A percentile compares a stretch with the other conserved stretches of the same genome.
phyloP scores from a whole-genome alignment of 768 basidiomycete species.

The Postia placenta region DNA sequence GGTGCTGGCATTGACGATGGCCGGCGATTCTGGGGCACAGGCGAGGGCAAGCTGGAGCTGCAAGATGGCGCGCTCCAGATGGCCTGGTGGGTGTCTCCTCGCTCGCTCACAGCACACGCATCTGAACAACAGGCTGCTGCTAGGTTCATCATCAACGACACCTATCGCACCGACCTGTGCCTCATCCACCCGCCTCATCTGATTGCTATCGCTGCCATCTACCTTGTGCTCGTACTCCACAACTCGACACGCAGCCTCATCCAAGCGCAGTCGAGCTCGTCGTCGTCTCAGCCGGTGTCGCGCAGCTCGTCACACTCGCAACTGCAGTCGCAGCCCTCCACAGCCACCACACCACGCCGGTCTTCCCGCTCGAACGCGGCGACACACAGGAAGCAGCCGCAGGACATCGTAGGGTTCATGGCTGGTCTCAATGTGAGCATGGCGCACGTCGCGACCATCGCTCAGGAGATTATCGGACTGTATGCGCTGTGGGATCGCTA shows the following conservation, averaged over 20 bases:
- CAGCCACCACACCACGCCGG: constrained; percentile 35
- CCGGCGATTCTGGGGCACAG: constrained; percentile 72
- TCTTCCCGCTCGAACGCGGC: constrained; percentile 45
- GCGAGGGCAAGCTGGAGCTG: constrained; percentile 72
- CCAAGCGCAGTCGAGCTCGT: constrained; percentile 30
- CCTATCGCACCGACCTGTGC: constrained; percentile 88
- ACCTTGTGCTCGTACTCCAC: constrained; percentile 79
- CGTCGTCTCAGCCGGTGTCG: constrained; percentile 10
- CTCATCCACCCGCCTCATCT: constrained; percentile 94
- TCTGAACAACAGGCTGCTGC: neutral
- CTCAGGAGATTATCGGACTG: constrained; percentile 85
- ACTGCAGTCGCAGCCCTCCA: constrained; percentile 5
- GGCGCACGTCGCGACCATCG: constrained; percentile 72
- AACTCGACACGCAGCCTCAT: constrained; percentile 44
- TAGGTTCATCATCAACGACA: constrained; percentile 97
- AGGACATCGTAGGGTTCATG: constrained; percentile 78
- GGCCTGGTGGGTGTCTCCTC: constrained; percentile 64
- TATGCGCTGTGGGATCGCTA: constrained; percentile 89
- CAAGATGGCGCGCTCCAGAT: constrained; percentile 76
- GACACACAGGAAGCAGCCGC: constrained; percentile 34
- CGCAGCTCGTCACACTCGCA: constrained; percentile 8
- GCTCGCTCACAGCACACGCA: neutral
- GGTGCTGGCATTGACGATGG: constrained; percentile 52
- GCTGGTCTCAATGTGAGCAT: constrained; percentile 83
- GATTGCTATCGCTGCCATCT: constrained; percentile 88